A percentile compares a stretch with the other conserved stretches of the same genome.
phyloP scores from a whole-genome alignment of 805 yeast genomes.

The Metschnikowia gelsemii region DNA sequence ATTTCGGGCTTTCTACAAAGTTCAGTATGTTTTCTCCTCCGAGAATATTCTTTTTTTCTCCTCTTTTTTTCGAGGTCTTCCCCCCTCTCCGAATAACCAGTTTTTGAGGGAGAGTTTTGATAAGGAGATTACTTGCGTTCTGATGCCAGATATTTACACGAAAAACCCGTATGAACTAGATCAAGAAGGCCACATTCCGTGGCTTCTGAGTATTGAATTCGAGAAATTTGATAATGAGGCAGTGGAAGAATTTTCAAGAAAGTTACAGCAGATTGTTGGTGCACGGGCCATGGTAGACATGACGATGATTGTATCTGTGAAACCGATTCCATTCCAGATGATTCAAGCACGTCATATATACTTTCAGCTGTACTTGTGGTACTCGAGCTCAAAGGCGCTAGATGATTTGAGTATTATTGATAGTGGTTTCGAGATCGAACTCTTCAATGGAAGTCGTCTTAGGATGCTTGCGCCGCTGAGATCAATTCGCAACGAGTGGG shows the following conservation, averaged over 20 bases:
- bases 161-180: constrained; percentile 58
- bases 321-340: constrained; percentile 26
- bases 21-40: constrained; percentile 63
- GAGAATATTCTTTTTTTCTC: constrained; percentile 62
- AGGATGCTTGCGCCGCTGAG: constrained; percentile 57
- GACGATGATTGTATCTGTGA: constrained; percentile 44
- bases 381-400: constrained; percentile 23
- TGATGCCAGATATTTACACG: constrained; percentile 40
- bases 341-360: constrained; percentile 27
- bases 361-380: constrained; percentile 33
- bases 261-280: constrained; percentile 51
- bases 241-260: constrained; percentile 62
- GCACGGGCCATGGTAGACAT: constrained; percentile 66
- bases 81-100: constrained; percentile 51
- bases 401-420: constrained; percentile 38
- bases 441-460: constrained; percentile 46
- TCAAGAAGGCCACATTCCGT: constrained; percentile 50
- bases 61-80: constrained; percentile 54
- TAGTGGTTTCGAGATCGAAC: constrained; percentile 52
- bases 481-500: constrained; percentile 63
- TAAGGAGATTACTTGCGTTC: constrained; percentile 15
- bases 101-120: constrained; percentile 16
- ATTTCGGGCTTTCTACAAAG: constrained; percentile 46
- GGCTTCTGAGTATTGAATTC: constrained; percentile 57
- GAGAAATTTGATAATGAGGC: constrained; percentile 55